Base-by-base conservation (phyloP, 352 stramenopile species). In the Pythium phragmitis region DNA sequence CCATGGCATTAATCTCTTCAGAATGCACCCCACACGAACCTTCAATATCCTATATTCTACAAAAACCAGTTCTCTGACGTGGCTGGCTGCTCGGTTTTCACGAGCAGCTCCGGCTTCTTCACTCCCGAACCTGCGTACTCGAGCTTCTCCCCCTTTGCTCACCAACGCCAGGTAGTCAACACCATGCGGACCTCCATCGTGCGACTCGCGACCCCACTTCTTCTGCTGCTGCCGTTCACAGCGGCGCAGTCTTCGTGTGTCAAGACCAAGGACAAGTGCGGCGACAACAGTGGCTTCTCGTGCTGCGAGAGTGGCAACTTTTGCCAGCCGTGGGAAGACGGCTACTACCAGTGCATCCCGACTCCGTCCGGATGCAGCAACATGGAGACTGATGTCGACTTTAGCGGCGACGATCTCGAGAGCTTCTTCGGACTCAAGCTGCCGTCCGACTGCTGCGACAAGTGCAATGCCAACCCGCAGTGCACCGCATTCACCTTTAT, bases 321-420 rank as follows among this genome's bases (percentile, higher is more conserved):
- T 53, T 87, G 75, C 37, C 77, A 87, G 65, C 77, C 75, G 6
- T 86, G 77, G 77, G 68, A 86, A 59, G 68, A 52, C 3, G 43
- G 74, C 17, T 87, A 80, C 63, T 87, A 85, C 67, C 79, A 87
- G 68, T 88, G 79, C 36, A 71, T 83, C 39, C 42, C 46, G 1
- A 41, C 70, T 2, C 73, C 76, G 4, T 58, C 70, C 7, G 73
- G 71, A 13, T 85, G 76, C 48, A 58, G 65, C 2, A 58, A 60
- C 9, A 59, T 81, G 8, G 75, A 84, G 63, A 77, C 72, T 26
- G 70, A 86, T 65, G 51, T 79, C 19, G 77, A 86, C 65, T 86
- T 75, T 65, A 47, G n/a, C 23, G 58, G 58, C 37, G 48, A 53
- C 13, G 58, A 65, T 11, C 33, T 60, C 43, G 61, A 76, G 63